phyloP scores from a whole-genome alignment of 768 basidiomycete genomes.

The Boletus fagicola region DNA sequence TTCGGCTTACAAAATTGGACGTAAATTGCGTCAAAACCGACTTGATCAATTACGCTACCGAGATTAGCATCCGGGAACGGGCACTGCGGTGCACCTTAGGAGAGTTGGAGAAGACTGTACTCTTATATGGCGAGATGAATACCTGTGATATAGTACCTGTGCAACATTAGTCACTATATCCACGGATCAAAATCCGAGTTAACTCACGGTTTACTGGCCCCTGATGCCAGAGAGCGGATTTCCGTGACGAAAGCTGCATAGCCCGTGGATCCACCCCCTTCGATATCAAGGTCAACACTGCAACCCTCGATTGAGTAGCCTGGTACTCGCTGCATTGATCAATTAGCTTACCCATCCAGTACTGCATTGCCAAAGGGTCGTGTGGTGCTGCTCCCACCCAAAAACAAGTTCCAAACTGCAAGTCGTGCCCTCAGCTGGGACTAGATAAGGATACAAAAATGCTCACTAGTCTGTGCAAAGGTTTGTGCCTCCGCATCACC shows the following conservation, averaged over 20 bases:
- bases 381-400: slow-evolving; percentile 43
- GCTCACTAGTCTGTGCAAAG: slow-evolving; percentile 29
- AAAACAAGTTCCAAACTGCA: slow-evolving; percentile 45
- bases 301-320: neutral
- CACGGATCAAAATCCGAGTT: neutral
- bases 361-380: slow-evolving; percentile 47
- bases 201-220: slow-evolving; percentile 23
- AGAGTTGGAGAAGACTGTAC: neutral
- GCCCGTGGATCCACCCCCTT: slow-evolving; percentile 53
- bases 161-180: slow-evolving; percentile 1
- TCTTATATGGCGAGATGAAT: neutral
- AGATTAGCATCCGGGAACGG: slow-evolving; percentile 67
- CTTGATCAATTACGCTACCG: slow-evolving; percentile 56
- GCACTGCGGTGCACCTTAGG: slow-evolving; percentile 41
- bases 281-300: slow-evolving; percentile 72
- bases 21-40: slow-evolving; percentile 69
- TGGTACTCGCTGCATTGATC: neutral
- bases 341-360: slow-evolving; percentile 41
- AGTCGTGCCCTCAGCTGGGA: neutral
- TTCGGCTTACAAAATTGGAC: slow-evolving; percentile 55
- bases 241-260: slow-evolving; percentile 46
- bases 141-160: slow-evolving; percentile 63
- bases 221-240: slow-evolving; percentile 27
- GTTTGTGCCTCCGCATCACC: slow-evolving; percentile 36
- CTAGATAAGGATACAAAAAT: slow-evolving; percentile 9